Evolutionary conservation across 805 yeast genomes (phyloP), one percentile per base, ranked within the genome.

Genomic region (Spathaspora gorwiae): DNA sequence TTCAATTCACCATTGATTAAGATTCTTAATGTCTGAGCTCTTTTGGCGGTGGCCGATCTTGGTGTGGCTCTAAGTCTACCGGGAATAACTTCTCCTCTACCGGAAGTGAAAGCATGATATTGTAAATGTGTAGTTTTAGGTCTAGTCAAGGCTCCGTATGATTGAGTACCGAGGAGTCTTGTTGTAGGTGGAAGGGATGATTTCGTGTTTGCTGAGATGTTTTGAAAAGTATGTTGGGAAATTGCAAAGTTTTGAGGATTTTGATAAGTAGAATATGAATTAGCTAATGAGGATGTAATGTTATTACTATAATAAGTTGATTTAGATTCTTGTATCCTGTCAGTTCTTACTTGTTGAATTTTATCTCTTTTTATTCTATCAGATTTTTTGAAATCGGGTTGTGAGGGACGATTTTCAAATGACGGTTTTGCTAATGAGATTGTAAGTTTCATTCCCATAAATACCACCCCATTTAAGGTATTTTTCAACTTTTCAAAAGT

Each of bases 401-500:
- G 61, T 10, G 60, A 63, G 12, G 6, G 44, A 10, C 40, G 40
- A 7, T 33, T 67, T 9, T 48, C 38, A 62, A 66, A 85, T 37
- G 68, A 69, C 0, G 81, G 81, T 52, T 75, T 79, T 3, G 97
- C 97, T 38, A 66, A 60, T 43, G 75, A 80, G 8, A 92, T 65
- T 2, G 71, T 69, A 32, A 92, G 62, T 43, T 75, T 79, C 26
- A 84, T 73, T 2, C 95, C 96, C 74, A 86, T 88, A 64, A 75
- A 92, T 26, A 76, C 77, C 1, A 84, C 78, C 29, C 90, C 94
- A 59, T 88, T 78, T 51, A 87, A 75, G 0, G 85, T 69, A 6
- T 66, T 60, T 47, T 75, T 74, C 42, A 92, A 63, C 39, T 76
- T 77, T 1, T 63, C 65, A 44, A 74, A 79, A 32, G 73, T 68